These are phyloP conservation scores for Podaxis rugospora DNA, from an alignment of 768 basidiomycete species.

Conservation along the genomic window DNA sequence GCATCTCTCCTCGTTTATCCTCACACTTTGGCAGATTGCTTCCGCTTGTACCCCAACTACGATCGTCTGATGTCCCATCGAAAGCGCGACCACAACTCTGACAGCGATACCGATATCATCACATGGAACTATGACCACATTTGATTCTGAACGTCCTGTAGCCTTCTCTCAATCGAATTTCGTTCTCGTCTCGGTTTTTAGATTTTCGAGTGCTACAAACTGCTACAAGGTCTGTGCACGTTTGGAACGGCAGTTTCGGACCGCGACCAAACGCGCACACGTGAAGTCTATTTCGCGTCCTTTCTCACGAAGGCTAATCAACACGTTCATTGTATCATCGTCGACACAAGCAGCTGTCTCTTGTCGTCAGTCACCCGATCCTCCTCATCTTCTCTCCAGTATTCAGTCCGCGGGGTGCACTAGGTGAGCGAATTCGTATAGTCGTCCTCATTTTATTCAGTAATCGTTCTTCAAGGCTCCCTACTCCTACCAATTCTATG, in stretches of 20 bases:
- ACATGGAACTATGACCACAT: slow-evolving; percentile 62
- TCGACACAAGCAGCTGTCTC: not conserved
- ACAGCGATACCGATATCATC: slow-evolving; percentile 52
- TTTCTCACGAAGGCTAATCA: slow-evolving; percentile 1
- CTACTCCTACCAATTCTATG: slow-evolving; percentile 20
- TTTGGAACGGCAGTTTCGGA: not conserved
- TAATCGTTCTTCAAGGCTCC: not conserved
- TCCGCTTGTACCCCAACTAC: slow-evolving; percentile 65
- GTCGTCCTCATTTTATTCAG: not conserved
- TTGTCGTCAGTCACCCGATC: not conserved
- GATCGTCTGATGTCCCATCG: slow-evolving; percentile 69
- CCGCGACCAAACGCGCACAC: not conserved
- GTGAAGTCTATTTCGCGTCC: not conserved
- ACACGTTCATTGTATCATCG: not conserved
- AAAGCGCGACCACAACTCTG: slow-evolving; percentile 64
- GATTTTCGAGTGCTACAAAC: not conserved
- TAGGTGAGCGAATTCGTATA: too few species aligned
- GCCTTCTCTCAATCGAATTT: not conserved
- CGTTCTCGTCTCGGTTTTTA: not conserved
- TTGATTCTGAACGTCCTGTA: not conserved
- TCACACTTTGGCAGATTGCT: slow-evolving; percentile 43
- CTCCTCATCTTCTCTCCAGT: not conserved
- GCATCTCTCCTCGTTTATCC: not conserved
- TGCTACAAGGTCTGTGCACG: not conserved
- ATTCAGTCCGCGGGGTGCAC: not conserved